Evolutionary conservation across 139 green algal species (phyloP), one percentile per base, ranked within the genome.

Genomic region (Chlorella sp.): DNA sequence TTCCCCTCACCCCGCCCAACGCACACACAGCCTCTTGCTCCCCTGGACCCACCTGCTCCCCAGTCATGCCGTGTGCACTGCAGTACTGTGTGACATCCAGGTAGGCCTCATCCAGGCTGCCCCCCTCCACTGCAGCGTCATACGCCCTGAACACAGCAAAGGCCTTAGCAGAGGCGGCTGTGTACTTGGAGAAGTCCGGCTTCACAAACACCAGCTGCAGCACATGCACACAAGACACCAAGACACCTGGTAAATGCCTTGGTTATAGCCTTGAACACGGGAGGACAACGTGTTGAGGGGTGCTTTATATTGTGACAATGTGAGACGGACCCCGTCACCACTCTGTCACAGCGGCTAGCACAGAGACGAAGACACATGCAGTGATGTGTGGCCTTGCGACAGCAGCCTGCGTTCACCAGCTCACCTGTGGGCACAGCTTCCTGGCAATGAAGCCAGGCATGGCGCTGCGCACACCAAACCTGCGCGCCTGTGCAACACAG

Each of bases 401-500:
- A n/a, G n/a, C n/a, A n/a, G n/a, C n/a, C n/a, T n/a, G n/a, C n/a
- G n/a, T n/a, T n/a, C n/a, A n/a, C n/a, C n/a, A n/a, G n/a, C n/a
- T n/a, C n/a, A n/a, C n/a, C n/a, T n/a, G n/a, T n/a, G 90, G 89
- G 79, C 90, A 97, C 5, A 97, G 83, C 49, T 79, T 71, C 23
- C 85, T 74, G 23, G 72, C 93, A 24, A 97, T 96, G 83, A 97
- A 97, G 27, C 89, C 71, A 2, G 92, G 92, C 92, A 97, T 97
- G 10, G 92, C 92, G n/a, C 62, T 82, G 4, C 93, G 85, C 35
- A 97, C 91, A 20, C 93, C 93, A 84, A 82, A 96, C 67, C 86
- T 77, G 29, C 82, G n/a, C n/a, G n/a, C n/a, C n/a, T n/a, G n/a
- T n/a, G n/a, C n/a, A n/a, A n/a, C n/a, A n/a, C n/a, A n/a, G n/a